Base-by-base conservation (phyloP, 768 basidiomycete species). In the Tulasnella sp. region DNA sequence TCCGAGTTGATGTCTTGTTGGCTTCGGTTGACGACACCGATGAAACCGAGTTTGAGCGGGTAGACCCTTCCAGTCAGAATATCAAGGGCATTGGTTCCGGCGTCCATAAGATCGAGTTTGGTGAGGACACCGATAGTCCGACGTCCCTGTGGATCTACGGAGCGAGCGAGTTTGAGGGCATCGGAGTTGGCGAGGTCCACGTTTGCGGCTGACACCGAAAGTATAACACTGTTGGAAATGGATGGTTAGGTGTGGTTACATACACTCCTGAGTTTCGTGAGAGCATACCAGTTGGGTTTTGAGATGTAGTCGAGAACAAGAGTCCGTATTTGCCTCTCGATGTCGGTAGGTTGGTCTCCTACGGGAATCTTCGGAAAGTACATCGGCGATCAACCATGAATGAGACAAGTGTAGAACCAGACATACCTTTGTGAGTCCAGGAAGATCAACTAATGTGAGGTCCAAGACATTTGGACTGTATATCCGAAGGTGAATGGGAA, bases 161-260 rank as follows among this genome's bases (percentile, higher is more conserved):
- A 78, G 39, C 95, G 84, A 9, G 93, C 95, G 31, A 99, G 81
- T 65, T 98, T 96, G 54, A 99, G 77, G 2, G 95, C 83, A 64
- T 98, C 95, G 0, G 95, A 98, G 65, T 98, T 99, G 62, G 95
- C 95, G 51, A 99, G 79, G 65, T 99, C 95, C 51, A 98, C 93
- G 63, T 99, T 99, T 27, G 95, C 95, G 7, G 90, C 79, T 2
- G 95, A 98, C 6, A 99, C 92, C 22, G 95, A 84, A 41, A 99
- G 81, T 58, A 99, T 91, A 54, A 99, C 91, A 57, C 91, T 93
- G 53, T 9, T 10, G 32, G 32, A 53, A 27, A 16, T 16, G 24
- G 24, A 13, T 25, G 15, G 15, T 33, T 41, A 43, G 31, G 20
- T n/a, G 9, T 25, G 27, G n/a, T 25, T 4, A 41, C 28, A 24